phyloP scores from a whole-genome alignment of 208 protist species.

The Phytomonas sp. region DNA sequence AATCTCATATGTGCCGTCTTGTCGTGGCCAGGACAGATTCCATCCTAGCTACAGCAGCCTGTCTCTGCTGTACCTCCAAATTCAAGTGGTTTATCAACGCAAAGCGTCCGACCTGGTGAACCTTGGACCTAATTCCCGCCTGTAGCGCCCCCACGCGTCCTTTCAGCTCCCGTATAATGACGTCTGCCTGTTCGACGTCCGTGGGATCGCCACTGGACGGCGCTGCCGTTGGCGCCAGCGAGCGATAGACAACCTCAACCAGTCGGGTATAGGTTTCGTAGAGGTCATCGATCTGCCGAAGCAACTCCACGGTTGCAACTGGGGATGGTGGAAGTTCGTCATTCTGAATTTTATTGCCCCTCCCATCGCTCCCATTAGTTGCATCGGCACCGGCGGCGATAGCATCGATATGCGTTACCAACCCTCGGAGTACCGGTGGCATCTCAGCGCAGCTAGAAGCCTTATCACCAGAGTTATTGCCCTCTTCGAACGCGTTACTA shows the following conservation, averaged over 20 bases:
- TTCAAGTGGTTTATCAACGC: constrained; percentile 36
- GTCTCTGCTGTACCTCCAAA: constrained; percentile 33
- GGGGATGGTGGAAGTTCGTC: no score
- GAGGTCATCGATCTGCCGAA: constrained; percentile 22
- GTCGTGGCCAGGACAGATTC: constrained; percentile 28
- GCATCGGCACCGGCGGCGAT: no score
- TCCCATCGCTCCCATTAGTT: no score
- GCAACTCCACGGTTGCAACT: constrained; percentile 21
- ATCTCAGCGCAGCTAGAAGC: constrained; percentile 6
- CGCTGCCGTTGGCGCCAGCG: background rate
- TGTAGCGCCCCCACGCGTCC: constrained; percentile 29
- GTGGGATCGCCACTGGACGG: background rate
- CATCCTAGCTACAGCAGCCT: constrained; percentile 36
- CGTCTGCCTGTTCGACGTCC: constrained; percentile 5
- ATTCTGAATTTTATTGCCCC: no score
- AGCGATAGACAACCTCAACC: constrained; percentile 15
- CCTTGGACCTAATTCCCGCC: constrained; percentile 58
- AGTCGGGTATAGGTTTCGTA: constrained; percentile 23
- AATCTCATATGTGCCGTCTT: constrained; percentile 13
- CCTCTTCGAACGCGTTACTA: no score
- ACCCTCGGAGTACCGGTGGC: background rate
- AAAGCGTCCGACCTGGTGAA: constrained; percentile 41
- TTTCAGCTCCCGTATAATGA: constrained; percentile 11
- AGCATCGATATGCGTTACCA: background rate
- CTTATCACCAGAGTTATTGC: no score